Conservation (phyloP, 2,329 filamentous ascomycete genomes). For the Colletotrichum sp. region DNA sequence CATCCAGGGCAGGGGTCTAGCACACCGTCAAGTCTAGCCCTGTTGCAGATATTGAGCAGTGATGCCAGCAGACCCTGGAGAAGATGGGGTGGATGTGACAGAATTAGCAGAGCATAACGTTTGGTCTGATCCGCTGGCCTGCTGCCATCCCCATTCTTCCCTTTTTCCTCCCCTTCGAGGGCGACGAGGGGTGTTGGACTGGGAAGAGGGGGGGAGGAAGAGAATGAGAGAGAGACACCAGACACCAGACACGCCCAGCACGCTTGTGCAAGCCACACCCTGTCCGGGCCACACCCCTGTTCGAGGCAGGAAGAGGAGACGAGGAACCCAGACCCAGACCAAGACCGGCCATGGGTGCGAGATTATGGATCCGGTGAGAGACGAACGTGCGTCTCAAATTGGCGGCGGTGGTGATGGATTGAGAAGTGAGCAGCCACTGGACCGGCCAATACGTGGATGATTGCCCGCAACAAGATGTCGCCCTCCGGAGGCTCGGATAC, state of each 20-base stretch:
- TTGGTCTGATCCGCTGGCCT: constrained; percentile 35
- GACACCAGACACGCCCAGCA: constrained; percentile 17
- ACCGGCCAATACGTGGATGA: background rate
- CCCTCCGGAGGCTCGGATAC: background rate
- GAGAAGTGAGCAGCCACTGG: constrained; percentile 18
- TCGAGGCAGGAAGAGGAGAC: constrained; percentile 18
- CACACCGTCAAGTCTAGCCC: constrained; percentile 41
- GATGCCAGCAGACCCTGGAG: constrained; percentile 25
- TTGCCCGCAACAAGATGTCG: background rate
- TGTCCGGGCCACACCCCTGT: constrained; percentile 17
- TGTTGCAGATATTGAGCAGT: constrained; percentile 39
- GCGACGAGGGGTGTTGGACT: background rate
- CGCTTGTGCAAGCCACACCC: constrained; percentile 17
- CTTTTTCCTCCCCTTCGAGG: background rate
- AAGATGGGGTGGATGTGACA: constrained; percentile 38
- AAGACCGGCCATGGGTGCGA: constrained; percentile 13
- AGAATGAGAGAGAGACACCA: background rate
- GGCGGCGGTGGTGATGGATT: constrained; percentile 16
- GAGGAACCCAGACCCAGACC: constrained; percentile 5
- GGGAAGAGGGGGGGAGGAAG: constrained; percentile 15
- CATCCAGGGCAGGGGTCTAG: constrained; percentile 39
- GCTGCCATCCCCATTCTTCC: constrained; percentile 27
- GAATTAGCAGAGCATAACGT: constrained; percentile 37
- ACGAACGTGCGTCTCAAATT: constrained; percentile 20
- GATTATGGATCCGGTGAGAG: constrained; percentile 22